phyloP scores from a whole-genome alignment of 2,329 filamentous ascomycete species.

The Diaporthe eres region DNA sequence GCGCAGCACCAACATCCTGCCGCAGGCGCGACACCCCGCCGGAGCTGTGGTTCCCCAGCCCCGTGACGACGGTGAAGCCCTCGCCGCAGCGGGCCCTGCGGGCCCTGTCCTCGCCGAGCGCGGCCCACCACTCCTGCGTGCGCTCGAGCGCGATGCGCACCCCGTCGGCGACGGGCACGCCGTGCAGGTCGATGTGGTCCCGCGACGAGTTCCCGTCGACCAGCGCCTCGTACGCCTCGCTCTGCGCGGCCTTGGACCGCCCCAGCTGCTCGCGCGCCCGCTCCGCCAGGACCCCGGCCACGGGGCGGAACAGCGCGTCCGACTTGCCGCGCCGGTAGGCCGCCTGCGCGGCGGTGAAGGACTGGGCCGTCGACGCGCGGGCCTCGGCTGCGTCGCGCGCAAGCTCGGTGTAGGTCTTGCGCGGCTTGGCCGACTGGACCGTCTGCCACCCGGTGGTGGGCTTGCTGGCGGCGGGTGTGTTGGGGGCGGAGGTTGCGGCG shows the following conservation, averaged over 20 bases:
- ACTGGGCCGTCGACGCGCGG: slow-evolving; percentile 41
- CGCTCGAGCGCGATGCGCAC: slow-evolving; percentile 80
- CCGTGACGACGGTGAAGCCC: slow-evolving; percentile 84
- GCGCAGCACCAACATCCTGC: slow-evolving; percentile 81
- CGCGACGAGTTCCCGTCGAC: slow-evolving; percentile 77
- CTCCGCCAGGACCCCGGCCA: slow-evolving; percentile 81
- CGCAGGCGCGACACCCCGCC: slow-evolving; percentile 83
- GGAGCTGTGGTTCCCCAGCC: slow-evolving; percentile 82
- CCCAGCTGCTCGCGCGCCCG: slow-evolving; percentile 75
- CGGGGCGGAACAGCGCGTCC: slow-evolving; percentile 80
- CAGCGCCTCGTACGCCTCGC: slow-evolving; percentile 77
- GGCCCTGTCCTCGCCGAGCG: slow-evolving; percentile 75
- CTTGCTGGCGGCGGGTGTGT: background rate
- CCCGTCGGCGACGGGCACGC: slow-evolving; percentile 84
- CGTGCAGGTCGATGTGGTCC: slow-evolving; percentile 82
- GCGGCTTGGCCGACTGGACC: slow-evolving; percentile 32
- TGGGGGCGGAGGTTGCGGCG: slow-evolving; percentile 48
- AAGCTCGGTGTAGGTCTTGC: slow-evolving; percentile 39
- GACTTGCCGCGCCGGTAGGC: slow-evolving; percentile 70
- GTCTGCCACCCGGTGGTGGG: slow-evolving; percentile 34
- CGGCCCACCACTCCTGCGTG: slow-evolving; percentile 82
- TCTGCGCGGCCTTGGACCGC: slow-evolving; percentile 69
- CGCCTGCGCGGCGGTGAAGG: slow-evolving; percentile 56
- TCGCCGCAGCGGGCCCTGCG: slow-evolving; percentile 59
- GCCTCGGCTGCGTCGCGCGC: slow-evolving; percentile 32